A percentile compares a stretch with the other conserved stretches of the same genome.
These are phyloP conservation scores for Trichoderma gamsii DNA, from an alignment of 495 filamentous ascomycete genomes.

Conservation along the genomic window DNA sequence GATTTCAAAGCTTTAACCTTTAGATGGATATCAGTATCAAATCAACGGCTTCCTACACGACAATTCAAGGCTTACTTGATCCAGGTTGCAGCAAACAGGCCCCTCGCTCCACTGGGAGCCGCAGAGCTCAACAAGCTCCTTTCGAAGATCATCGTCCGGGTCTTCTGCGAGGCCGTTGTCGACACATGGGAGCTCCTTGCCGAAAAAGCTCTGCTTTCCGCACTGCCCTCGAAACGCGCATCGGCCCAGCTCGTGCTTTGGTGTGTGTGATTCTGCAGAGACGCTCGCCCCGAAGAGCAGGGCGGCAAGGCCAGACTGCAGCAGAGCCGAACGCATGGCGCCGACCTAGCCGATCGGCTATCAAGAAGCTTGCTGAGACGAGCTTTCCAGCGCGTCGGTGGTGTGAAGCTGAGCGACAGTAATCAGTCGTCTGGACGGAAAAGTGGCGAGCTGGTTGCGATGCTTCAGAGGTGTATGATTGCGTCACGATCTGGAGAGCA, in stretches of 20 bases:
- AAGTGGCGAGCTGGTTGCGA: not conserved
- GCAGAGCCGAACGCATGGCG: constrained; percentile 2
- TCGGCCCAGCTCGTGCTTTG: constrained; percentile 78
- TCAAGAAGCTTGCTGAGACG: not conserved
- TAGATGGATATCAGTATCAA: constrained; percentile 22
- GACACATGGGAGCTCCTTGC: constrained; percentile 81
- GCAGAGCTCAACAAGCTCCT: constrained; percentile 78
- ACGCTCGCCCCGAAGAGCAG: constrained; percentile 32
- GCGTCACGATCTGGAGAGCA: not conserved
- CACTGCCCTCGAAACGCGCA: constrained; percentile 91
- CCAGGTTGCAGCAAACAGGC: constrained; percentile 74
- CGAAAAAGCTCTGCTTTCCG: constrained; percentile 82
- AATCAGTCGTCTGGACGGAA: not conserved
- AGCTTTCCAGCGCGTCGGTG: not conserved
- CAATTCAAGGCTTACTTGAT: constrained; percentile 55
- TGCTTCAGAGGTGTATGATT: constrained; percentile 2
- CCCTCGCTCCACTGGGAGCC: constrained; percentile 77
- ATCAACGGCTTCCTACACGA: not conserved
- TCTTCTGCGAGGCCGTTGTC: constrained; percentile 79
- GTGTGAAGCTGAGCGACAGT: not conserved
- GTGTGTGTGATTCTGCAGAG: constrained; percentile 37
- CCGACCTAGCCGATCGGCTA: not conserved
- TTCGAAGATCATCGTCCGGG: constrained; percentile 59
- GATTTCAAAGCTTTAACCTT: constrained; percentile 69
- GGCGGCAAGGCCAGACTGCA: constrained; percentile 4